phyloP scores from a whole-genome alignment of 1,284 basidiomycete genomes.

The Fomitopsis schrenkii region DNA sequence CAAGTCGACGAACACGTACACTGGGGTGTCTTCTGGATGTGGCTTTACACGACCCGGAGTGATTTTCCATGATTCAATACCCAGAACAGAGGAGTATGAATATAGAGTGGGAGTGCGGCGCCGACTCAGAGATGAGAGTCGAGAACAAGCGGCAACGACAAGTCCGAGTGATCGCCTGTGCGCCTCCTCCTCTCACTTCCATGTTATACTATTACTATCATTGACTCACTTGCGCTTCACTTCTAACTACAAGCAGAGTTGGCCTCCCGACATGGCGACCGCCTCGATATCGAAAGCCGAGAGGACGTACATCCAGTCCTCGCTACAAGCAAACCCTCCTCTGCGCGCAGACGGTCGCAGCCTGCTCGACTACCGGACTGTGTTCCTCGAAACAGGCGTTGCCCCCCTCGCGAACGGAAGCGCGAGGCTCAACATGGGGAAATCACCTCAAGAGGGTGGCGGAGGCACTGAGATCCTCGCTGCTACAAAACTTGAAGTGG shows the following conservation, averaged over 20 bases:
- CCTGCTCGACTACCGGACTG: conserved; percentile 56
- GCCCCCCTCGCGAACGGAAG: conserved; percentile 78
- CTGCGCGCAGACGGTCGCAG: conserved; percentile 66
- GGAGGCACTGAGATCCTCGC: conserved; percentile 69
- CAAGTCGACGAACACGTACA: too few relatives aligned
- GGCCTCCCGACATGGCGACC: conserved; percentile 12
- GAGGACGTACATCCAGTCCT: conserved; percentile 66
- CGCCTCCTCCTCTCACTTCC: too few relatives aligned
- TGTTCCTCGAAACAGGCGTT: conserved; percentile 72
- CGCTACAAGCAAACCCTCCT: conserved; percentile 51
- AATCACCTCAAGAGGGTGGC: conserved; percentile 47
- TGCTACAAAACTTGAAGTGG: conserved; percentile 73
- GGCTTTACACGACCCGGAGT: too few relatives aligned
- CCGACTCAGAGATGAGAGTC: too few relatives aligned
- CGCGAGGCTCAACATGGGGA: conserved; percentile 65
- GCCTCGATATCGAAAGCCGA: conserved; percentile 66
- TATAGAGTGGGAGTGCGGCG: too few relatives aligned
- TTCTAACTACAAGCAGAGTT: neutral
- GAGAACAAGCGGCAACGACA: too few relatives aligned
- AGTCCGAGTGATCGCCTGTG: too few relatives aligned
- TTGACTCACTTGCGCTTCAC: too few relatives aligned
- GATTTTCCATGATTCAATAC: too few relatives aligned
- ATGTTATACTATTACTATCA: too few relatives aligned
- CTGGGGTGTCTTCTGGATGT: too few relatives aligned
- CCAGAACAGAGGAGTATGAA: too few relatives aligned